phyloP scores from a whole-genome alignment of 2,329 filamentous ascomycete species.

The Scolecobasidium constrictum region DNA sequence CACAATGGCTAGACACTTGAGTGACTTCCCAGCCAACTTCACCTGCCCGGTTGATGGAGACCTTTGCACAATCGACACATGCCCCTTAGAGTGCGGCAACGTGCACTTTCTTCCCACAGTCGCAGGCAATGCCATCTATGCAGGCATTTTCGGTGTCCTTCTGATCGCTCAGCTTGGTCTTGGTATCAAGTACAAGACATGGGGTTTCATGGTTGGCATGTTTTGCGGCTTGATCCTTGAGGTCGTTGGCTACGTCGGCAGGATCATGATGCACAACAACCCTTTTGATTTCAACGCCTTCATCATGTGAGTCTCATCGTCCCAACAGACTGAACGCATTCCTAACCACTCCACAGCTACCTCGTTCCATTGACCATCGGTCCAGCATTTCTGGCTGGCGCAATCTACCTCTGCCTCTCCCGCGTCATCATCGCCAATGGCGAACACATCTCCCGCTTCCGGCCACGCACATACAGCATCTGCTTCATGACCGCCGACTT shows the following conservation, averaged over 20 bases:
- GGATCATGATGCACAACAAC: conserved; percentile 42
- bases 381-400: conserved; percentile 48
- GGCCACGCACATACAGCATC: conserved; percentile 35
- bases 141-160: conserved; percentile 38
- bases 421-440: conserved; percentile 29
- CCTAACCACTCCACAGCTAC: conserved; percentile 2
- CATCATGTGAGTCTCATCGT: conserved; percentile 31
- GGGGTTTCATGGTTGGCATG: conserved; percentile 43
- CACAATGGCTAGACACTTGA: no score
- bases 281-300: conserved; percentile 40
- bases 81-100: conserved; percentile 35
- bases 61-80: conserved; percentile 27
- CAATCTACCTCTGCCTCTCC: conserved; percentile 53
- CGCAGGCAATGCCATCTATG: conserved; percentile 41
- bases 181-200: conserved; percentile 42
- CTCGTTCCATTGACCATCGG: conserved; percentile 48
- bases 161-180: conserved; percentile 37
- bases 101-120: conserved; percentile 45
- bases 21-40: no score
- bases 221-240: conserved; percentile 39
- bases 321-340: background rate
- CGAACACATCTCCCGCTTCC: conserved; percentile 25
- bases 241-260: conserved; percentile 44
- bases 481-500: conserved; percentile 41
- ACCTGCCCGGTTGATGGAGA: no score